phyloP scores from a whole-genome alignment of 108 stramenopile species.

The Pseudonitzschia pungens region DNA sequence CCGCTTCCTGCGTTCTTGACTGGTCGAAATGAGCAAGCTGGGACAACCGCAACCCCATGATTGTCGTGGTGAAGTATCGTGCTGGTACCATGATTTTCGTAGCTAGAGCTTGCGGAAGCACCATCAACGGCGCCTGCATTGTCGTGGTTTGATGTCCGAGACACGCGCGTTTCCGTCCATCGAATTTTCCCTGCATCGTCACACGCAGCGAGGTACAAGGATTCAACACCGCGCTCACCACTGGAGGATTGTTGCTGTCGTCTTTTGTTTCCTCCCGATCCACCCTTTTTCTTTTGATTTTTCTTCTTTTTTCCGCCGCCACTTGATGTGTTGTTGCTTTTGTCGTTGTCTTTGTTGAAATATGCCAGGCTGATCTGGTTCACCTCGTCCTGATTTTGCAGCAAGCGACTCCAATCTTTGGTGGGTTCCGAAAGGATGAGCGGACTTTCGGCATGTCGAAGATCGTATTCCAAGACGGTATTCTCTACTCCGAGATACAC shows the following conservation, averaged over 20 bases:
- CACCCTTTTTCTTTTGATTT: constrained; percentile 13
- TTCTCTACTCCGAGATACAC: constrained; percentile 35
- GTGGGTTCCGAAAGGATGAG: constrained; percentile 28
- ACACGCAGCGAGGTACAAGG: constrained; percentile 50
- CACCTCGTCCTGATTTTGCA: constrained; percentile 53
- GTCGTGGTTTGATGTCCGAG: constrained; percentile 11
- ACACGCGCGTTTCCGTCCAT: constrained; percentile 27
- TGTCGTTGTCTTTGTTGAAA: constrained; percentile 3
- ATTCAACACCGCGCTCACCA: not conserved
- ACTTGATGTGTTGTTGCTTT: constrained; percentile 31
- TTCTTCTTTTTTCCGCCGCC: constrained; percentile 3
- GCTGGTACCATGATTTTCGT: constrained; percentile 7
- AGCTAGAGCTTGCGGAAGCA: not conserved
- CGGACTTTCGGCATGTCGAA: constrained; percentile 37
- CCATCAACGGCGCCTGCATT: not conserved
- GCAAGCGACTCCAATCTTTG: constrained; percentile 23
- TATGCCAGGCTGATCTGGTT: constrained; percentile 43
- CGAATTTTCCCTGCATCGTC: constrained; percentile 75
- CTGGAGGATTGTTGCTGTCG: not conserved
- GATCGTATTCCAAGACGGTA: constrained; percentile 43
- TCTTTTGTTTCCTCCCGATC: constrained; percentile 14
- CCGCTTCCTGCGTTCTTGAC: not conserved
- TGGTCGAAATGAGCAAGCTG: constrained; percentile 68
- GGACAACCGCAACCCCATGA: constrained; percentile 50
- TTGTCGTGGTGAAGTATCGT: constrained; percentile 54